Conservation (phyloP, 176 grass and related monocot species). For the Oryza officinalis region DNA sequence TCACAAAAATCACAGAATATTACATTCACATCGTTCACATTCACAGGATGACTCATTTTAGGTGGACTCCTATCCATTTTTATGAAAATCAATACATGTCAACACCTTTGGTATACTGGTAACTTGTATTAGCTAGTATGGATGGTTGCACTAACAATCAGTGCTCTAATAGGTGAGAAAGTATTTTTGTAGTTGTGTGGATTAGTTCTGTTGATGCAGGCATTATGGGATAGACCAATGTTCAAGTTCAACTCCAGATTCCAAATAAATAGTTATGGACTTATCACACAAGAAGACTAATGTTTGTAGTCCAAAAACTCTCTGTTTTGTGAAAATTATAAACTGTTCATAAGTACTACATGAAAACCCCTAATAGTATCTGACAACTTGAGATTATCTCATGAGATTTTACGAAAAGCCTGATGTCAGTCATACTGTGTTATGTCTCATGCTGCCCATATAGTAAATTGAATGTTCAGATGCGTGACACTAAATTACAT, state of each 20-base stretch:
- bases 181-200: too few relatives aligned
- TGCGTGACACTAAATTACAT: neutral
- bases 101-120: too few relatives aligned
- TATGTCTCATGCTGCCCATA: neutral
- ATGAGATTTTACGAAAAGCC: neutral
- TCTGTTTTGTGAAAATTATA: neutral
- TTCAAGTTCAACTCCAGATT: neutral
- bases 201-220: too few relatives aligned
- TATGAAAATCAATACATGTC: too few relatives aligned
- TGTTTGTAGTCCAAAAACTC: neutral
- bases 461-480: conserved; percentile 24
- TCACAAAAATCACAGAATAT: too few relatives aligned
- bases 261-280: neutral
- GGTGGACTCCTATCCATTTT: too few relatives aligned
- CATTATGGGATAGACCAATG: too few relatives aligned
- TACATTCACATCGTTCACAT: too few relatives aligned
- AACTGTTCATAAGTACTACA: neutral
- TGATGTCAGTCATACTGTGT: conserved; percentile 2
- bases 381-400: neutral
- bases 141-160: too few relatives aligned
- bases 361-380: neutral
- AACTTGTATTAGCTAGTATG: too few relatives aligned
- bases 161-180: too few relatives aligned
- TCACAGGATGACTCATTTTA: too few relatives aligned
- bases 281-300: neutral